phyloP scores from a whole-genome alignment of 352 stramenopile species.

The Phytopythium delawarense region DNA sequence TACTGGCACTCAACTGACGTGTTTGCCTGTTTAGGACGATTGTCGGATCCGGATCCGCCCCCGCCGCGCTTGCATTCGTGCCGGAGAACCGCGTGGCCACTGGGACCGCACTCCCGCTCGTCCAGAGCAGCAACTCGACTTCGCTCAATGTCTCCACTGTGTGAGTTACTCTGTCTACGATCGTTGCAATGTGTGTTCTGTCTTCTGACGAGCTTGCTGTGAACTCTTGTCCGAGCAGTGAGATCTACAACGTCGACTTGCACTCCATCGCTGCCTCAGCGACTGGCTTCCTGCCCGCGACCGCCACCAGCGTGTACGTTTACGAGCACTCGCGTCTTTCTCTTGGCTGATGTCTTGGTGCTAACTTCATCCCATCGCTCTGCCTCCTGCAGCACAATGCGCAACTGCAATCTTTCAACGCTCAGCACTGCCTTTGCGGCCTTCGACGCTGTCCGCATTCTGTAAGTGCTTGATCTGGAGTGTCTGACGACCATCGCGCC shows the following conservation, averaged over 20 bases:
- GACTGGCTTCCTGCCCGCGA: conserved; percentile 27
- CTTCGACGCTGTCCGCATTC: conserved; percentile 20
- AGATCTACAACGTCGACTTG: conserved; percentile 30
- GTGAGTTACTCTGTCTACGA: not conserved
- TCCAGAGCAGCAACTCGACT: conserved; percentile 19
- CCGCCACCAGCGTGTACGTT: conserved; percentile 23
- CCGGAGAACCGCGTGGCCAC: conserved; percentile 21
- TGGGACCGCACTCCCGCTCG: conserved; percentile 14
- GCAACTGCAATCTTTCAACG: conserved; percentile 42
- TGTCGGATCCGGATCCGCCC: conserved; percentile 11
- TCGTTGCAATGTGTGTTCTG: not conserved
- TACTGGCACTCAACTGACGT: not conserved
- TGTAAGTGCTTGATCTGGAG: conserved; percentile 23
- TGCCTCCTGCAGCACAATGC: conserved; percentile 18
- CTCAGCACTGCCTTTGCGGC: conserved; percentile 23
- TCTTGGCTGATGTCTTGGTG: not conserved
- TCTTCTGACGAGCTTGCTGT: not conserved
- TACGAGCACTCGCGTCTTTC: not conserved
- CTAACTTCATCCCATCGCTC: not conserved
- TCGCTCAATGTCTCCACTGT: conserved; percentile 23
- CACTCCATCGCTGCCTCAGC: conserved; percentile 16
- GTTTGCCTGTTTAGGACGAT: conserved; percentile 9
- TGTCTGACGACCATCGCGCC: not conserved
- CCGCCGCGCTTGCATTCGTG: conserved; percentile 20
- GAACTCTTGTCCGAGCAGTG: not conserved